A percentile compares a stretch with the other conserved stretches of the same genome.
phyloP scores from a whole-genome alignment of 495 filamentous ascomycete genomes.

The Acidomyces sp. region DNA sequence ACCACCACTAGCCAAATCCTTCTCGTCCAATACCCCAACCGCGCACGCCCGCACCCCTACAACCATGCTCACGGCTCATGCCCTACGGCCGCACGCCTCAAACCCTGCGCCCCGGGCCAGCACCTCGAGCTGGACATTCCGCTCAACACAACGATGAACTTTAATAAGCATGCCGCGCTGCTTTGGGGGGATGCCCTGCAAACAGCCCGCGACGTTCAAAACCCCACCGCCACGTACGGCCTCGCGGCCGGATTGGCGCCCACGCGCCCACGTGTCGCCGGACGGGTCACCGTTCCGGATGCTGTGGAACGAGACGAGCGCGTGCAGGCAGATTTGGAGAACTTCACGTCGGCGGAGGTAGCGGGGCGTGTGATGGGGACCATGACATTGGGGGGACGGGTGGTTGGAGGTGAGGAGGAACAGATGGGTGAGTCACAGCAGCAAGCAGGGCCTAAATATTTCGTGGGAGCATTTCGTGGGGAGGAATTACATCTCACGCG shows the following conservation, averaged over 20 bases:
- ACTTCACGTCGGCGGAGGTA: conserved; percentile 37
- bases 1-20: conserved; percentile 31
- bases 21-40: conserved; percentile 61
- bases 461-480: conserved; percentile 55
- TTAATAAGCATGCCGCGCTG: conserved; percentile 50
- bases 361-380: conserved; percentile 41
- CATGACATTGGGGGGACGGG: conserved; percentile 55
- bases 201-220: conserved; percentile 12
- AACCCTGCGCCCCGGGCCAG: conserved; percentile 50
- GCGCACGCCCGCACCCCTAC: conserved; percentile 40
- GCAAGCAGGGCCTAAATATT: conserved; percentile 51
- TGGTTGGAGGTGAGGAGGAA: conserved; percentile 30
- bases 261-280: conserved; percentile 15
- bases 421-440: conserved; percentile 17
- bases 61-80: conserved; percentile 38
- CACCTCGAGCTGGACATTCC: conserved; percentile 66
- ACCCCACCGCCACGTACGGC: conserved; percentile 26
- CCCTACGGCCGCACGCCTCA: conserved; percentile 51
- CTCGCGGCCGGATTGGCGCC: conserved; percentile 42
- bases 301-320: conserved; percentile 23
- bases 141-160: conserved; percentile 46
- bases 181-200: conserved; percentile 36
- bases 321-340: conserved; percentile 4
- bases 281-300: conserved; percentile 32
- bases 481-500: conserved; percentile 57